Percentiles rank a stretch among this genome's conserved stretches.
Evolutionary conservation across 2,329 filamentous ascomycete genomes (phyloP).

Genomic region (Cryoendolithus antarcticus): DNA sequence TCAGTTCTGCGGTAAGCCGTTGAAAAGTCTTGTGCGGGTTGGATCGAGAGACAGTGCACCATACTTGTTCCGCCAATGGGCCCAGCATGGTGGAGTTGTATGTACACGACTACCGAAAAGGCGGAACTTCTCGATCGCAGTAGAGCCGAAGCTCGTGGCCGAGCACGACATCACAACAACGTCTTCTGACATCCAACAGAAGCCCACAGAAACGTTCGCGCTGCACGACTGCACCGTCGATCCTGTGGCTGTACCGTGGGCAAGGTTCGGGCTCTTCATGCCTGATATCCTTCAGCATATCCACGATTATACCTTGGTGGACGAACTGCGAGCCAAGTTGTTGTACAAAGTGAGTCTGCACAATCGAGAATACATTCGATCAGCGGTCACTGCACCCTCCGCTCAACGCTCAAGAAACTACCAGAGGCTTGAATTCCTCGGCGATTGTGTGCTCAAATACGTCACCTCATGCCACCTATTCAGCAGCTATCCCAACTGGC

Average conservation of each 20-base stretch:
- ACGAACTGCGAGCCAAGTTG: slow-evolving; percentile 47
- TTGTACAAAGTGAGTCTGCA: slow-evolving; percentile 26
- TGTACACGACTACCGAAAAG: neutral
- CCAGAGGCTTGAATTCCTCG: slow-evolving; percentile 71
- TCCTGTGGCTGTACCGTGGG: slow-evolving; percentile 31
- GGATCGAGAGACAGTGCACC: neutral
- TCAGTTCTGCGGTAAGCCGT: neutral
- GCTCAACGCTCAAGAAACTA: slow-evolving; percentile 55
- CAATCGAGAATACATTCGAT: slow-evolving; percentile 25
- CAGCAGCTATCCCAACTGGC: slow-evolving; percentile 47
- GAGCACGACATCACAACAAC: too few species aligned
- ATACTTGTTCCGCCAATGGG: neutral
- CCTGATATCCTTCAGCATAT: slow-evolving; percentile 58
- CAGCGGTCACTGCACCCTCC: slow-evolving; percentile 54
- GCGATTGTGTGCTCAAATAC: slow-evolving; percentile 69
- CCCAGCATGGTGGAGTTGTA: neutral
- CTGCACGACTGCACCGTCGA: slow-evolving; percentile 32
- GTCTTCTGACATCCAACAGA: neutral
- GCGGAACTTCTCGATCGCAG: neutral
- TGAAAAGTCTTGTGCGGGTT: neutral
- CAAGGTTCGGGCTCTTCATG: slow-evolving; percentile 46
- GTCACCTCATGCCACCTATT: slow-evolving; percentile 53
- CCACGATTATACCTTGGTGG: slow-evolving; percentile 28
- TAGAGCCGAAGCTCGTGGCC: too few species aligned
- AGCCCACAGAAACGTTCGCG: slow-evolving; percentile 24